phyloP scores from a whole-genome alignment of 2,329 filamentous ascomycete species.

The Clarireedia sp. region DNA sequence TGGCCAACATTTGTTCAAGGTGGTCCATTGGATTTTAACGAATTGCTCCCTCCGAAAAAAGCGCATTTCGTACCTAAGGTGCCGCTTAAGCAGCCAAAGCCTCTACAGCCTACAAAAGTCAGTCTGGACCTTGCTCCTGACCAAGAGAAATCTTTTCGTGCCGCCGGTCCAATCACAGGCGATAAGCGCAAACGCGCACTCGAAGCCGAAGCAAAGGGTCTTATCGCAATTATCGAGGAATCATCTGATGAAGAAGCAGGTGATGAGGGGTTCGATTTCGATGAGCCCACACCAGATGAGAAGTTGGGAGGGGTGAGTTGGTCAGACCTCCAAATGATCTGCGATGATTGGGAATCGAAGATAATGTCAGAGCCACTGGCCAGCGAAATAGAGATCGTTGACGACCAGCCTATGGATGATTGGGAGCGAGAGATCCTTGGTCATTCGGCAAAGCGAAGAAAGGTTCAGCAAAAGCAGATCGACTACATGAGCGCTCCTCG shows the following conservation, averaged over 20 bases:
- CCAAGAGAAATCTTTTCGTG: slow-evolving; percentile 76
- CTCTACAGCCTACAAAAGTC: slow-evolving; percentile 78
- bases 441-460: slow-evolving; percentile 57
- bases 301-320: slow-evolving; percentile 67
- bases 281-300: slow-evolving; percentile 47
- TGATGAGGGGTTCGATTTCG: slow-evolving; percentile 43
- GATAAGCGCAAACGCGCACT: slow-evolving; percentile 49
- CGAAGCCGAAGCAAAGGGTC: slow-evolving; percentile 40
- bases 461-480: slow-evolving; percentile 41
- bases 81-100: slow-evolving; percentile 70
- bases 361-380: slow-evolving; percentile 35
- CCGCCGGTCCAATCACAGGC: slow-evolving; percentile 51
- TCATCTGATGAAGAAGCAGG: slow-evolving; percentile 32
- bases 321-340: slow-evolving; percentile 76
- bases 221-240: slow-evolving; percentile 38
- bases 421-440: slow-evolving; percentile 53
- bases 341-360: slow-evolving; percentile 73
- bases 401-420: slow-evolving; percentile 46
- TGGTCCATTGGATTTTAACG: slow-evolving; percentile 68
- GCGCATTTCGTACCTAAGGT: slow-evolving; percentile 72
- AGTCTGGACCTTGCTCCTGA: slow-evolving; percentile 79
- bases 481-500: slow-evolving; percentile 50
- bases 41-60: slow-evolving; percentile 73
- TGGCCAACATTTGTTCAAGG: slow-evolving; percentile 77
- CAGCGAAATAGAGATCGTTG: slow-evolving; percentile 24